A percentile compares a stretch with the other conserved stretches of the same genome.
Evolutionary conservation across 345 rosid species (phyloP).

Genomic region (Rhizophora mangle): DNA sequence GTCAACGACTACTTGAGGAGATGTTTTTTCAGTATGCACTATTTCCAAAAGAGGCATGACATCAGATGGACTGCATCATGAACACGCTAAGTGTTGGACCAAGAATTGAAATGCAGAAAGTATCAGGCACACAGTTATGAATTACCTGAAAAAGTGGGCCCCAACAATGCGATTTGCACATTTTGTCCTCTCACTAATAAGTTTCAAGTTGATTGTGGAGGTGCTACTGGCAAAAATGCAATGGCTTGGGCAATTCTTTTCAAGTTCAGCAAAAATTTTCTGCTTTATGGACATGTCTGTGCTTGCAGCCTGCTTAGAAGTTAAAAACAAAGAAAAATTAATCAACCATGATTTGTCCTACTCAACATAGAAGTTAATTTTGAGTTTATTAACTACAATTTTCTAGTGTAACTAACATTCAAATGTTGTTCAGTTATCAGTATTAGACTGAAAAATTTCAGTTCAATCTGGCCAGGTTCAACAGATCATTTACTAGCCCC

Average conservation of each 20-base stretch:
- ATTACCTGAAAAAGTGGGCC: conserved; percentile 30
- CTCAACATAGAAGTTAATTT: too few relatives aligned
- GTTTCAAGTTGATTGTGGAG: not conserved
- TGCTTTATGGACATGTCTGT: not conserved
- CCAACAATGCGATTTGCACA: conserved; percentile 23
- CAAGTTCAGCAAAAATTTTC: conserved; percentile 7
- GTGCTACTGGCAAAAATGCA: conserved; percentile 15
- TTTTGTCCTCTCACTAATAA: not conserved
- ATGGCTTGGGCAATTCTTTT: conserved; percentile 10
- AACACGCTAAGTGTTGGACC: not conserved
- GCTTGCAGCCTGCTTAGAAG: not conserved
- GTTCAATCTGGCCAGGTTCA: too few relatives aligned
- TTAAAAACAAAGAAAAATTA: not conserved
- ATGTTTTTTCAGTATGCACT: conserved; percentile 22
- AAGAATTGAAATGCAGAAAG: not conserved
- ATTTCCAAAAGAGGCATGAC: conserved; percentile 34
- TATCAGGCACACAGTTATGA: not conserved
- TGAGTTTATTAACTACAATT: too few relatives aligned
- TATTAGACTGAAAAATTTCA: too few relatives aligned
- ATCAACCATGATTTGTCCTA: too few relatives aligned
- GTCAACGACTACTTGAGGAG: conserved; percentile 29
- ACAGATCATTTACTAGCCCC: too few relatives aligned
- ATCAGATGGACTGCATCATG: conserved; percentile 26
- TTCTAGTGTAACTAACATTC: too few relatives aligned
- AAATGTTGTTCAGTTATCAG: too few relatives aligned